Evolutionary conservation across 2,329 filamentous ascomycete genomes (phyloP).

Genomic region (Neofusicoccum ribis): DNA sequence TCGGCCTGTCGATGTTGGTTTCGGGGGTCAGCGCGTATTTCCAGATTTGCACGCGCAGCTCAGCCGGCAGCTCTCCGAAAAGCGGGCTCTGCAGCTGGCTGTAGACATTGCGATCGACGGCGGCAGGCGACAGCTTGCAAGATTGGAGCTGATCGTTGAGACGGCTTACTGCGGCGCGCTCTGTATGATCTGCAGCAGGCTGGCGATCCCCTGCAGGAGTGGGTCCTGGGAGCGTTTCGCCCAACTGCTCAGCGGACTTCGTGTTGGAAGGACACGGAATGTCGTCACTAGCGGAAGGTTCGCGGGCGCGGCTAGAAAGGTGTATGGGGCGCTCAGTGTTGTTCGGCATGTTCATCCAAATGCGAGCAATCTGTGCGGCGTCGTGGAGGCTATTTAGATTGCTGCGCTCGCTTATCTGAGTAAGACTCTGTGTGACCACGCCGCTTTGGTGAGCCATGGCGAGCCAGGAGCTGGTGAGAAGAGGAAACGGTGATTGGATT

Average conservation of each 20-base stretch:
- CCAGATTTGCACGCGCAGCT: constrained; percentile 3
- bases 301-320: neutral
- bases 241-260: neutral
- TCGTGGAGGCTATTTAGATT: neutral
- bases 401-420: neutral
- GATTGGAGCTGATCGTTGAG: neutral
- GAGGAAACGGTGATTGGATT: neutral
- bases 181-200: constrained; percentile 1
- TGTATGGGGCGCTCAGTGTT: neutral
- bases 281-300: neutral
- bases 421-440: constrained; percentile 4
- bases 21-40: neutral
- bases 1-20: neutral
- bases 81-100: constrained; percentile 8
- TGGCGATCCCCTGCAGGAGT: neutral
- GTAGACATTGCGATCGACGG: neutral
- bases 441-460: neutral
- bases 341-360: constrained; percentile 1
- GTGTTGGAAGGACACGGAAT: too few relatives aligned
- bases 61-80: neutral
- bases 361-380: constrained; percentile 4
- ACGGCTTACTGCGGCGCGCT: neutral
- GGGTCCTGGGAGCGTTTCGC: neutral
- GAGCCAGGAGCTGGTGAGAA: neutral
- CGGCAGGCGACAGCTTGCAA: neutral